Conservation (phyloP, 495 filamentous ascomycete genomes). For the Podospora tetraspora region DNA sequence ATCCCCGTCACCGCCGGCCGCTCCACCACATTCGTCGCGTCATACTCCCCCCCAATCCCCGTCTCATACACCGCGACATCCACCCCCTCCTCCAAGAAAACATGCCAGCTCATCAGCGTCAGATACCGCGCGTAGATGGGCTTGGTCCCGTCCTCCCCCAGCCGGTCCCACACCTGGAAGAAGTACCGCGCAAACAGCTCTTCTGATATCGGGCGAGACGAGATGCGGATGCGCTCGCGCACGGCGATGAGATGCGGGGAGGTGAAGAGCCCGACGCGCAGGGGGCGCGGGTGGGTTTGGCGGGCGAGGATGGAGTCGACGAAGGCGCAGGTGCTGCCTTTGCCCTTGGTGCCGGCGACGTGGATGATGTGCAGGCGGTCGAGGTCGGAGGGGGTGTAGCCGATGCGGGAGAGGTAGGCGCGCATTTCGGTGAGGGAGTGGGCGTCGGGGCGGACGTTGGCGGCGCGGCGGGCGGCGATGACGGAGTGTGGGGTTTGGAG, state of each 20-base stretch:
- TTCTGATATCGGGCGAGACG: slow-evolving; percentile 68
- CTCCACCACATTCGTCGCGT: slow-evolving; percentile 85
- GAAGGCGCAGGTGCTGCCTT: slow-evolving; percentile 75
- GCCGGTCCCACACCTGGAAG: slow-evolving; percentile 81
- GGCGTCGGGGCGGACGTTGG: slow-evolving; percentile 61
- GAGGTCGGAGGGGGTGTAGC: slow-evolving; percentile 71
- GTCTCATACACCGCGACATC: slow-evolving; percentile 85
- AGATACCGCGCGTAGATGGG: slow-evolving; percentile 89
- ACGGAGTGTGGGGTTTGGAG: slow-evolving; percentile 80
- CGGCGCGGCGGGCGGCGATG: slow-evolving; percentile 67
- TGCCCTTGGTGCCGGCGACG: slow-evolving; percentile 90
- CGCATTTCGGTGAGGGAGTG: slow-evolving; percentile 68
- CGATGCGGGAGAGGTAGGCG: slow-evolving; percentile 68
- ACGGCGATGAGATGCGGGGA: slow-evolving; percentile 86
- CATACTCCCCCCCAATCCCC: slow-evolving; percentile 89
- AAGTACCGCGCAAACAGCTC: slow-evolving; percentile 76
- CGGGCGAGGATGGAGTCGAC: slow-evolving; percentile 50
- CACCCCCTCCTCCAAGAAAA: slow-evolving; percentile 74
- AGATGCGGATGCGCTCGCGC: slow-evolving; percentile 81
- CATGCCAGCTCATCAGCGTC: slow-evolving; percentile 83
- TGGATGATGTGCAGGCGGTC: slow-evolving; percentile 71
- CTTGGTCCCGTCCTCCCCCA: slow-evolving; percentile 51
- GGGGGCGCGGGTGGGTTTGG: slow-evolving; percentile 32
- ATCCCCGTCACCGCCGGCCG: slow-evolving; percentile 70
- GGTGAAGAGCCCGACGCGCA: slow-evolving; percentile 76